Evolutionary conservation across 2,329 filamentous ascomycete genomes (phyloP).

Genomic region (Verticillium dahliae): DNA sequence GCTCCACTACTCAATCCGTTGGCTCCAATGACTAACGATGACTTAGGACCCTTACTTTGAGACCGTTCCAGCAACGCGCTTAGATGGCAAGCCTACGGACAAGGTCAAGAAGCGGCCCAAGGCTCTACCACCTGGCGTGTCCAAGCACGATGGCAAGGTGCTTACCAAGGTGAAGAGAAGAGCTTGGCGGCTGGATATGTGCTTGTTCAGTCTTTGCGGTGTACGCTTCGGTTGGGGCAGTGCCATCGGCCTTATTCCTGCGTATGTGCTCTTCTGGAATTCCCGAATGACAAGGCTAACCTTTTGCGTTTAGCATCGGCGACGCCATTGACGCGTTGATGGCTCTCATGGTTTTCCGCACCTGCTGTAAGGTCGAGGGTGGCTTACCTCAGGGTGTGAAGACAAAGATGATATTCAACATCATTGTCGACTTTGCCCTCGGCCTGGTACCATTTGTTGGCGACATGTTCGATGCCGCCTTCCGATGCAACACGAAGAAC

Average conservation of each 20-base stretch:
- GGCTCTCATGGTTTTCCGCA: conserved; percentile 67
- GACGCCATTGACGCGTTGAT: conserved; percentile 69
- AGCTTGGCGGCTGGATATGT: conserved; percentile 81
- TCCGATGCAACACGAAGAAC: conserved; percentile 73
- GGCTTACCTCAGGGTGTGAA: conserved; percentile 59
- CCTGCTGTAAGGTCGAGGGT: conserved; percentile 68
- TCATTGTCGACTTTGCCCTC: conserved; percentile 65
- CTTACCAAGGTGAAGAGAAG: conserved; percentile 80
- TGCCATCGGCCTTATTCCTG: conserved; percentile 77
- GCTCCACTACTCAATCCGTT: not conserved
- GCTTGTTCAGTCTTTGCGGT: conserved; percentile 73
- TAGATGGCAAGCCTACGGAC: conserved; percentile 56
- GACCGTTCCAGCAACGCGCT: conserved; percentile 65
- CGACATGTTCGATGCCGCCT: conserved; percentile 66
- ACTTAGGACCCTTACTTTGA: conserved; percentile 85
- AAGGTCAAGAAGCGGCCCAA: conserved; percentile 82
- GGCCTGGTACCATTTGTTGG: conserved; percentile 71
- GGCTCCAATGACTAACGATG: conserved; percentile 3
- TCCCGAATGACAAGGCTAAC: not conserved
- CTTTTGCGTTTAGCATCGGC: conserved; percentile 48
- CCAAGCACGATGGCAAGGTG: conserved; percentile 71
- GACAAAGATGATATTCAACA: conserved; percentile 73
- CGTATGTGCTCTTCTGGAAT: conserved; percentile 45
- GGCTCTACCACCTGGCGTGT: conserved; percentile 75
- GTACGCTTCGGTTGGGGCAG: conserved; percentile 85